Base-by-base conservation (phyloP, 768 basidiomycete species). In the Lyophyllum atratum region DNA sequence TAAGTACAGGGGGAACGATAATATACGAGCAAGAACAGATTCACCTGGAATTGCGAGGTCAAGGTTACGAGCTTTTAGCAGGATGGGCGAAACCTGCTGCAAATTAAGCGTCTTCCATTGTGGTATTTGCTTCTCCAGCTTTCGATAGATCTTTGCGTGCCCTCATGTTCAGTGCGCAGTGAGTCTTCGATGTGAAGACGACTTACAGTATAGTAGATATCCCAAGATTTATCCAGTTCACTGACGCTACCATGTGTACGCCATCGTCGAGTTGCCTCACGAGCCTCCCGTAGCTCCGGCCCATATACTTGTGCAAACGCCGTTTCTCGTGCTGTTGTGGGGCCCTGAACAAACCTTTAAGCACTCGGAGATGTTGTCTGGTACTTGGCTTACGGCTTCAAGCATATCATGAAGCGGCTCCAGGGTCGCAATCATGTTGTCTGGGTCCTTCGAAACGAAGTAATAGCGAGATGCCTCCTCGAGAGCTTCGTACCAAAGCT, bases 201-300 rank as follows among this genome's bases (percentile, higher is more conserved):
- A 71, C 87, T 60, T 67, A 93, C 94, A 48, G 85, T 86, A 66
- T 98, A 99, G 72, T 99, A 99, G 25, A 98, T 95, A 66, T 98
- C 97, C 97, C 97, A 99, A 28, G 97, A 96, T 67, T 91, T 93
- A 68, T 98, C 97, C 46, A 99, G 76, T 68, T 98, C 94, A 49
- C 85, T 86, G 54, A 85, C 82, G 68, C 98, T 95, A 24, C 92
- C 92, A 66, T 91, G 92, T 22, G 84, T 81, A 42, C 89, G 87
- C 76, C 90, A 99, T 49, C 92, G 83, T 48, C 87, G 83, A 63
- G 93, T 93, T 33, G 93, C 93, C 66, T 95, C 94, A 39, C 94
- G 85, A 12, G 97, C 97, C 66, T 96, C 94, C 25, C 85, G 86
- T 28, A 99, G 79, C 66, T 98, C 96, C 55, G 93, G 83, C 2